A percentile compares a stretch with the other conserved stretches of the same genome.
Evolutionary conservation across 1,284 basidiomycete genomes (phyloP).

Genomic region (Tilletia caries): DNA sequence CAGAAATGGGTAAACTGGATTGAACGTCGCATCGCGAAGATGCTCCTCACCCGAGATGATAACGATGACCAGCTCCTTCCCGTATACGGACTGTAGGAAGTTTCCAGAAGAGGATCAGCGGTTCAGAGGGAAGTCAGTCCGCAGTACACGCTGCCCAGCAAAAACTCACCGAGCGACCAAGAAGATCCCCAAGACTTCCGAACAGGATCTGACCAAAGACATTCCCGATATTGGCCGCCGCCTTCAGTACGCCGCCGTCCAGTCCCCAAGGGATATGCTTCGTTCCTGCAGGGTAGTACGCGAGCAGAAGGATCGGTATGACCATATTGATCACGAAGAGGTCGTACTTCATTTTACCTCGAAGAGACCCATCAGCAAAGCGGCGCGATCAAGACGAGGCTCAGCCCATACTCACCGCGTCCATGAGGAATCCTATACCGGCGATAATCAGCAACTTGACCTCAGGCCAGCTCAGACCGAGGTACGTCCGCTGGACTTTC

Average conservation of each 20-base stretch:
- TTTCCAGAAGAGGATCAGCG: not conserved
- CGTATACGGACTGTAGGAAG: not conserved
- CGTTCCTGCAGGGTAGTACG: slow-evolving; percentile 24
- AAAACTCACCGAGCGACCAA: slow-evolving; percentile 2
- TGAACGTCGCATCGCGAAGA: not conserved
- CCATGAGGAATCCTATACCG: slow-evolving; percentile 49
- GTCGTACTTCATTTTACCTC: slow-evolving; percentile 28
- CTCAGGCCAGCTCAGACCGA: slow-evolving; percentile 43
- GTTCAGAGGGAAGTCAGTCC: not conserved
- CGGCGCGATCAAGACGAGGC: not conserved
- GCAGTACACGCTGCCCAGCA: no score
- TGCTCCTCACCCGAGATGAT: slow-evolving; percentile 17
- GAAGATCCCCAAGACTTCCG: slow-evolving; percentile 7
- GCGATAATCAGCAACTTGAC: slow-evolving; percentile 46
- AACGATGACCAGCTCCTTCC: slow-evolving; percentile 11
- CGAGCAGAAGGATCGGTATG: slow-evolving; percentile 44
- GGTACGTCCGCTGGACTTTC: slow-evolving; percentile 28
- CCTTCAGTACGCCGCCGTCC: slow-evolving; percentile 48
- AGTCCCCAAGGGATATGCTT: slow-evolving; percentile 46
- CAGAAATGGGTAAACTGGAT: no score
- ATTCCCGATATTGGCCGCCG: slow-evolving; percentile 25
- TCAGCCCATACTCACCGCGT: slow-evolving; percentile 12
- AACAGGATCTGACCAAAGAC: slow-evolving; percentile 15
- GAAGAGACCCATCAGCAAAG: not conserved
- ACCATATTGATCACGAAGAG: slow-evolving; percentile 51